phyloP scores from a whole-genome alignment of 805 yeast species.

The Wickerhamiella qilinensis region DNA sequence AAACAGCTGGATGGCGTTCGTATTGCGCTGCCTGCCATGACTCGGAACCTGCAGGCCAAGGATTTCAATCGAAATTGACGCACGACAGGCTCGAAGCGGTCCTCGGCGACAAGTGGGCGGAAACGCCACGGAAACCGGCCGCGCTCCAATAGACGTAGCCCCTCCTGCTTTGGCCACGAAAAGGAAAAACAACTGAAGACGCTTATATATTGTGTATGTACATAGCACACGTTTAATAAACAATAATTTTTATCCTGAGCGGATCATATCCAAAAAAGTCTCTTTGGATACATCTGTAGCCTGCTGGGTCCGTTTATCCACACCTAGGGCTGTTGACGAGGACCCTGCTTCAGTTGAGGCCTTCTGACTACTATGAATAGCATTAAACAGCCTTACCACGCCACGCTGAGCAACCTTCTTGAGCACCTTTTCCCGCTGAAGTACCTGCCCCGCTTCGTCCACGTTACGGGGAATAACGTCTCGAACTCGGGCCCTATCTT shows the following conservation, averaged over 20 bases:
- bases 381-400: conserved; percentile 71
- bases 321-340: conserved; percentile 6
- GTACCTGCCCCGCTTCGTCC: conserved; percentile 37
- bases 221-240: background rate
- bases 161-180: too few relatives aligned
- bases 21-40: conserved; percentile 94
- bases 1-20: conserved; percentile 86
- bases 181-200: too few relatives aligned
- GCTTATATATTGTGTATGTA: background rate
- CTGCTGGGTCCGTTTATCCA: conserved; percentile 24
- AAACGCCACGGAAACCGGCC: too few relatives aligned
- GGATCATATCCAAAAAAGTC: conserved; percentile 74
- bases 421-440: conserved; percentile 53
- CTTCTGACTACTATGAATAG: conserved; percentile 58
- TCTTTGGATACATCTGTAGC: conserved; percentile 76
- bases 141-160: too few relatives aligned
- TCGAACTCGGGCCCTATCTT: conserved; percentile 51
- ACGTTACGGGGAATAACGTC: conserved; percentile 45
- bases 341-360: conserved; percentile 29
- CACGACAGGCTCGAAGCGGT: background rate
- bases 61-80: conserved; percentile 56
- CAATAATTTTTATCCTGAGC: conserved; percentile 16
- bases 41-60: conserved; percentile 70
- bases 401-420: conserved; percentile 79
- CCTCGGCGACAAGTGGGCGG: too few relatives aligned